These are phyloP conservation scores for Flaveria bidentis DNA, from an alignment of 129 eudicot genomes.

Conservation along the genomic window DNA sequence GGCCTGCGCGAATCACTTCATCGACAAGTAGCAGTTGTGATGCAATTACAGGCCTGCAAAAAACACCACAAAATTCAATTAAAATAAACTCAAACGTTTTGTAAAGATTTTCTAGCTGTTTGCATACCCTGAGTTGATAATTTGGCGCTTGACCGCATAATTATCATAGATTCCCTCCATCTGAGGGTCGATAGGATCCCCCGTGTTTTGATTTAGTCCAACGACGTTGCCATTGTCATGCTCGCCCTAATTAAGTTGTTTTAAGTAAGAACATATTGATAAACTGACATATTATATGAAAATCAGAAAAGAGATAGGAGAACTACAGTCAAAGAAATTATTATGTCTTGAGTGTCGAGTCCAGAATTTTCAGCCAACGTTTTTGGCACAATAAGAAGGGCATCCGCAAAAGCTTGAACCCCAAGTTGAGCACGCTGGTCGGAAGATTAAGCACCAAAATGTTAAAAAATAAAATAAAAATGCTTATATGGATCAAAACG, in stretches of 20 bases:
- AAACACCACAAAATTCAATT: neutral
- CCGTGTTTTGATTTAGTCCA: constrained; percentile 88
- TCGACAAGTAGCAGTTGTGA: constrained; percentile 92
- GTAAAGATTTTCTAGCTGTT: neutral
- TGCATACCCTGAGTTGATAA: constrained; percentile 84
- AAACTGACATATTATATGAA: neutral
- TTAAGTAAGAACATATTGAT: neutral
- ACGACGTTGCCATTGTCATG: constrained; percentile 86
- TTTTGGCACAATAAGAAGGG: constrained; percentile 90
- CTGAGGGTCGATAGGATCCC: constrained; percentile 91
- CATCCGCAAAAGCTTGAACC: constrained; percentile 94
- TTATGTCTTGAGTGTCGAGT: constrained; percentile 94
- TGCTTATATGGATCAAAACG: neutral
- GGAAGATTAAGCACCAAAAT: constrained; percentile 15
- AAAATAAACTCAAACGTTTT: neutral
- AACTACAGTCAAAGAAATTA: constrained; percentile 80
- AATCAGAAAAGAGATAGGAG: neutral
- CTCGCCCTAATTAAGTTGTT: constrained; percentile 60
- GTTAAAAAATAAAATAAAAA: neutral
- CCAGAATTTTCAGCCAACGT: constrained; percentile 96
- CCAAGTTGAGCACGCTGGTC: constrained; percentile 96
- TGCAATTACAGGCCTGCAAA: constrained; percentile 83
- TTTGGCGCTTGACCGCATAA: constrained; percentile 86
- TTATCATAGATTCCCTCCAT: constrained; percentile 99
- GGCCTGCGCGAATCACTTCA: constrained; percentile 99